Percentiles rank a stretch among this genome's conserved stretches.
phyloP scores from a whole-genome alignment of 768 basidiomycete species.

The Boletus rex-veris region DNA sequence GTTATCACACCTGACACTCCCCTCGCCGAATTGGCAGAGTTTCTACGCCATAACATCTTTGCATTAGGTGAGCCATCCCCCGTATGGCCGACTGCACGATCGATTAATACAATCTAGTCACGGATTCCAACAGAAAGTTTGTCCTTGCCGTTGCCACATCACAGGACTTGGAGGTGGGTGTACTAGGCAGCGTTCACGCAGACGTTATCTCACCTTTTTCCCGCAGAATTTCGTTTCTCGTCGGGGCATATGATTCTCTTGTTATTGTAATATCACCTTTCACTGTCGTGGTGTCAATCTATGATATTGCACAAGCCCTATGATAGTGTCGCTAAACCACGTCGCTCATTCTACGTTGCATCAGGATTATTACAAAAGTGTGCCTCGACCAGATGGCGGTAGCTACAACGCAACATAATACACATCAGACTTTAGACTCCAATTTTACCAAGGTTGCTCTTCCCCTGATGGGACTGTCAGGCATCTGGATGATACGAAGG shows the following conservation, averaged over 20 bases:
- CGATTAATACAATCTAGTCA: constrained; percentile 50
- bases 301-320: not conserved
- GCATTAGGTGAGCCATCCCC: constrained; percentile 58
- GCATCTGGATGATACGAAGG: too few relatives aligned
- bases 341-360: not conserved
- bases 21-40: constrained; percentile 76
- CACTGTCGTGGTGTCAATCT: not conserved
- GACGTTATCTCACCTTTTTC: not conserved
- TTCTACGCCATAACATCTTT: constrained; percentile 69
- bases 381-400: not conserved
- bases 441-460: too few relatives aligned
- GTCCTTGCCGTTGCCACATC: constrained; percentile 76
- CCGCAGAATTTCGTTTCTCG: constrained; percentile 31
- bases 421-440: too few relatives aligned
- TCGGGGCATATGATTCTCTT: constrained; percentile 19
- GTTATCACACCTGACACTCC: constrained; percentile 79
- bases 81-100: not conserved
- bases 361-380: not conserved
- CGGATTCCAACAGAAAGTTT: constrained; percentile 77
- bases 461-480: too few relatives aligned
- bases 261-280: not conserved
- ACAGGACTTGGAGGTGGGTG: constrained; percentile 59
- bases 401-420: too few relatives aligned
- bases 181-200: not conserved
- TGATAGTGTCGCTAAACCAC: too few relatives aligned